Conservation (phyloP, 2,329 filamentous ascomycete genomes). For the Mycosphaerella sp. region DNA sequence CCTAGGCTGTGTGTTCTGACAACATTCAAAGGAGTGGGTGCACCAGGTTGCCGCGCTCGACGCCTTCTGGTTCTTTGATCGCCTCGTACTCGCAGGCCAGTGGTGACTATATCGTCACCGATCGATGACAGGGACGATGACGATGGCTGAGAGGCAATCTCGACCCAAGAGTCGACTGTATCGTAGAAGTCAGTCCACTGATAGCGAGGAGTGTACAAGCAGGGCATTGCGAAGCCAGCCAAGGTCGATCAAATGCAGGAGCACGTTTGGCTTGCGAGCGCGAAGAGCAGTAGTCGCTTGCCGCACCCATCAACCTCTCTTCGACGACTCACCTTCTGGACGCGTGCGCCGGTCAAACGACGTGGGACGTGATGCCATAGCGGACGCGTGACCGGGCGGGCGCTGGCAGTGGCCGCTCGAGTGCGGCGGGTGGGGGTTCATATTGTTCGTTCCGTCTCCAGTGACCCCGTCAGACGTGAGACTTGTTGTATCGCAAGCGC, state of each 20-base stretch:
- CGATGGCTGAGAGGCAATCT: conserved; percentile 85
- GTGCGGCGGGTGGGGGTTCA: conserved; percentile 13
- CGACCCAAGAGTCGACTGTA: conserved; percentile 82
- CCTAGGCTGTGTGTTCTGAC: conserved; percentile 42
- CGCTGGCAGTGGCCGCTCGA: conserved; percentile 21
- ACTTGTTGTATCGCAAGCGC: not conserved
- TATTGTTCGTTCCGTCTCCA: conserved; percentile 6
- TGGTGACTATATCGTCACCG: conserved; percentile 85
- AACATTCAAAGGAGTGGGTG: conserved; percentile 38
- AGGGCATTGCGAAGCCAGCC: conserved; percentile 15
- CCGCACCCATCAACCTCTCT: not conserved
- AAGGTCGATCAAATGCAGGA: conserved; percentile 6
- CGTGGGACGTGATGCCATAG: conserved; percentile 27
- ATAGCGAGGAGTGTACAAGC: conserved; percentile 18
- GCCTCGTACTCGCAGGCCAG: conserved; percentile 69
- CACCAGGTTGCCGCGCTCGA: conserved; percentile 39
- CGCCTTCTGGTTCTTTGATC: conserved; percentile 56
- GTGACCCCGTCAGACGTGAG: not conserved
- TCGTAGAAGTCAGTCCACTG: conserved; percentile 28
- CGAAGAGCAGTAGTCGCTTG: not conserved
- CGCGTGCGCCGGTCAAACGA: conserved; percentile 29
- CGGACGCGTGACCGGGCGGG: conserved; percentile 22
- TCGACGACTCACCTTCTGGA: conserved; percentile 27
- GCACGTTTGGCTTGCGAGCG: not conserved
- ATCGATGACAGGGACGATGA: conserved; percentile 83